Evolutionary conservation across 768 basidiomycete species (phyloP), one percentile per base, ranked within the genome.

Genomic region (Lyophyllum semitale): DNA sequence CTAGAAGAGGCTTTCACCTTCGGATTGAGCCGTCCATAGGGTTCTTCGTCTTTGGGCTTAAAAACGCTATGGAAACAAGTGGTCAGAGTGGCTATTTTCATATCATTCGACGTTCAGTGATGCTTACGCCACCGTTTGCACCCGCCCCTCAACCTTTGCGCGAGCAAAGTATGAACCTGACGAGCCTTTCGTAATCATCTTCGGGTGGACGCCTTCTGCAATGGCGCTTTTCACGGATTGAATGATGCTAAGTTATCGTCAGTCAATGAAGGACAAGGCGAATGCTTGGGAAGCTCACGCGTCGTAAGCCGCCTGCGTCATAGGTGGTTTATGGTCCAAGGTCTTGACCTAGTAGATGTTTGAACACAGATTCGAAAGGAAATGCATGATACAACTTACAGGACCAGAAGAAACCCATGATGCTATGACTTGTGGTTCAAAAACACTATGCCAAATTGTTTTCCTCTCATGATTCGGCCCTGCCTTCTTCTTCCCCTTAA

Each of bases 161-260:
- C 91, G 84, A n/a, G 90, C 92, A 70, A 95, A 95, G 71, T 96
- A 96, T 43, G 90, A 92, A 0, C 94, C 94, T 5, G 89, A 91
- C 2, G 90, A 93, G 11, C 94, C 94, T 64, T 93, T 94, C 4
- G 83, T 71, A 47, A 95, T 95, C 84, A 95, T 90, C 69, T 93
- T 92, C 9, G 93, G 93, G 63, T 95, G 92, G 40, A 92, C 80
- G 12, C 91, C 92, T 22, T 86, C 88, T 6, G 73, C 55, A 59
- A 95, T 89, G 13, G 91, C 89, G 54, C 70, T 77, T 64, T 80
- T 83, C 15, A 91, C 84, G 27, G 84, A 83, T 63, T 85, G 77
- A 15, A 83, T 83, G 15, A 87, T 64, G 49, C 88, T 90, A 54
- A 45, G 46, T n/a, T n/a, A 42, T 30, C 6, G n/a, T 43, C 46